phyloP scores from a whole-genome alignment of 805 yeast species.

The Priceomyces haplophilus region DNA sequence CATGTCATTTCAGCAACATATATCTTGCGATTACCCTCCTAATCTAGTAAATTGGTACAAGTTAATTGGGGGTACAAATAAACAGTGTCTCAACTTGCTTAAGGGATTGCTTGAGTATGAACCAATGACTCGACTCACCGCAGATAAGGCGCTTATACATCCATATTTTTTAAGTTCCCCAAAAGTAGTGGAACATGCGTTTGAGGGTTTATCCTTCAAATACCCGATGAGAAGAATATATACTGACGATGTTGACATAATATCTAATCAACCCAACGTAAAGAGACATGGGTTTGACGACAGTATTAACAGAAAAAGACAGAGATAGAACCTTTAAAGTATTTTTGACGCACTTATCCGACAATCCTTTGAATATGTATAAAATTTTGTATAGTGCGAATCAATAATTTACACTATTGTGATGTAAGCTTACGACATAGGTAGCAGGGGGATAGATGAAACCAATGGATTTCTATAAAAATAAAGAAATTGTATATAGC shows the following conservation, averaged over 20 bases:
- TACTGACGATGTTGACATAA: slow-evolving; percentile 80
- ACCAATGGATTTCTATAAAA: slow-evolving; percentile 14
- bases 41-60: slow-evolving; percentile 84
- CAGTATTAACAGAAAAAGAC: slow-evolving; percentile 24
- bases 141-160: slow-evolving; percentile 71
- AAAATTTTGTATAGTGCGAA: slow-evolving; percentile 1
- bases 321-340: slow-evolving; percentile 12
- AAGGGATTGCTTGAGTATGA: slow-evolving; percentile 72
- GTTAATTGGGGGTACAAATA: slow-evolving; percentile 71
- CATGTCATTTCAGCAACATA: slow-evolving; percentile 38
- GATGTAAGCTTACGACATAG: not conserved
- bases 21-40: slow-evolving; percentile 56
- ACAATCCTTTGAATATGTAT: not conserved
- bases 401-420: not conserved
- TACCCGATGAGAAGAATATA: slow-evolving; percentile 88
- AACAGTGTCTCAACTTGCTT: slow-evolving; percentile 63
- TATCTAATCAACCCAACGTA: slow-evolving; percentile 27
- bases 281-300: slow-evolving; percentile 30
- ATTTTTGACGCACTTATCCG: not conserved
- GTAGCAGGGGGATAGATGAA: not conserved
- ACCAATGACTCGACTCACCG: slow-evolving; percentile 76
- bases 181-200: slow-evolving; percentile 69
- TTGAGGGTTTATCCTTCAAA: slow-evolving; percentile 66
- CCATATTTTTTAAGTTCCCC: slow-evolving; percentile 75
- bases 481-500: slow-evolving; percentile 22